Percentiles rank a stretch among this genome's conserved stretches.
phyloP scores from a whole-genome alignment of 2,329 filamentous ascomycete genomes.

The Sarocladium oryzae region DNA sequence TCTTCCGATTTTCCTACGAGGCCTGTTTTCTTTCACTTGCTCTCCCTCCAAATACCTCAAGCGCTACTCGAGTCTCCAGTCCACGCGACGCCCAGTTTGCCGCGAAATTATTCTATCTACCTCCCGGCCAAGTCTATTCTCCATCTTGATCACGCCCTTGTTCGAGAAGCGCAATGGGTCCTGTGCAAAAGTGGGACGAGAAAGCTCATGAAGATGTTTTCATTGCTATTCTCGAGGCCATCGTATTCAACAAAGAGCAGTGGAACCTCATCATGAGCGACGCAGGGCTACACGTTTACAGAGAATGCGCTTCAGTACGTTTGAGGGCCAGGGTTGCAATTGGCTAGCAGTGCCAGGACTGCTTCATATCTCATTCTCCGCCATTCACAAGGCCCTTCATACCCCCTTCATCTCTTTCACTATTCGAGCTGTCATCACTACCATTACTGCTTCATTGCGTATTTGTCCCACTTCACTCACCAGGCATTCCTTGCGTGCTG shows the following conservation, averaged over 20 bases:
- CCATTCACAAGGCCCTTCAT: constrained; percentile 6
- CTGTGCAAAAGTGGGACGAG: constrained; percentile 34
- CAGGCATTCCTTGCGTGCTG: no score
- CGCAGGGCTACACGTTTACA: constrained; percentile 33
- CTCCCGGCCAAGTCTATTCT: no score
- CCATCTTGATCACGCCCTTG: no score
- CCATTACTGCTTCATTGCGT: no score
- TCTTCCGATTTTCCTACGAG: not conserved
- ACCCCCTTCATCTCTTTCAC: not conserved
- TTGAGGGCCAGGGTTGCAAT: not conserved
- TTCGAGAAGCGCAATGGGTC: constrained; percentile 20
- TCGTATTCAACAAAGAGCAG: constrained; percentile 25
- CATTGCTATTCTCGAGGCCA: constrained; percentile 29
- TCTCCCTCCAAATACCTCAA: not conserved
- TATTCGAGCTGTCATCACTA: no score
- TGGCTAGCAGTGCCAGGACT: not conserved
- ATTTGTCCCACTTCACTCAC: no score
- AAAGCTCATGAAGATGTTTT: constrained; percentile 39
- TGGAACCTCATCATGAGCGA: constrained; percentile 31
- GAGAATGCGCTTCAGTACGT: constrained; percentile 35
- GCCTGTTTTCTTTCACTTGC: not conserved
- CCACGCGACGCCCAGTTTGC: no score
- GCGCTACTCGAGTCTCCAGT: no score
- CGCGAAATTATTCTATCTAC: no score
- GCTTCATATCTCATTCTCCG: no score